Base-by-base conservation (phyloP, 371 early-diverging fungal species). In the Fennellomyces sp. region DNA sequence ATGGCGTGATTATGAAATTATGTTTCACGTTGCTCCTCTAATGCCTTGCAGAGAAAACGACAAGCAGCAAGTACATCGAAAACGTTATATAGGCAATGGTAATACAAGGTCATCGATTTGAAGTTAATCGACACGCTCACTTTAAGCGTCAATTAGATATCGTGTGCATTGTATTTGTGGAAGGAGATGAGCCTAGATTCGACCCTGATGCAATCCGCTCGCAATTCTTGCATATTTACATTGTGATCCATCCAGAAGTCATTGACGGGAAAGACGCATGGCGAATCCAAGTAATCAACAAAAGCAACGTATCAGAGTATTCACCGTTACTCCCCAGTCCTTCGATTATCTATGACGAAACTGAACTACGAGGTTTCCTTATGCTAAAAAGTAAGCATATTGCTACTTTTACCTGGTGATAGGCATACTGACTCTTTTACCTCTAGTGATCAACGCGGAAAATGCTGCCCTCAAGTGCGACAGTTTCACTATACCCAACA, bases 61-160 rank as follows among this genome's bases (percentile, higher is more conserved):
- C 66, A 69, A 69, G 25, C 93, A 94, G 47, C 93, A 93, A 70
- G 78, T 94, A 19, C 91, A 92, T 62, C 80, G 91, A 13, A 94
- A 94, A 67, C 77, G 93, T 15, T 91, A 93, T 64, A 88, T 94
- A 38, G 94, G 94, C 52, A 94, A 94, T 72, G 92, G 78, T 80
- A 56, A 12, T 31, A 42, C 23, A 11, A n/a, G n/a, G n/a, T n/a
- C n/a, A n/a, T n/a, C n/a, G n/a, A n/a, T n/a, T n/a, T n/a, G n/a
- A n/a, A n/a, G n/a, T n/a, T n/a, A n/a, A 15, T n/a, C 12, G 30
- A 19, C 21, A 35, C 8, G 38, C 5, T 33, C 8, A 36, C 19
- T 42, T 56, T 53, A 13, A 17, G 17, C 36, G 7, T 50, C 19
- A 15, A 41, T 19, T 64, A 87, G 91, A 91, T 65, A 89, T 91